These are phyloP conservation scores for Flaveria robusta DNA, from an alignment of 129 eudicot genomes.

Conservation along the genomic window DNA sequence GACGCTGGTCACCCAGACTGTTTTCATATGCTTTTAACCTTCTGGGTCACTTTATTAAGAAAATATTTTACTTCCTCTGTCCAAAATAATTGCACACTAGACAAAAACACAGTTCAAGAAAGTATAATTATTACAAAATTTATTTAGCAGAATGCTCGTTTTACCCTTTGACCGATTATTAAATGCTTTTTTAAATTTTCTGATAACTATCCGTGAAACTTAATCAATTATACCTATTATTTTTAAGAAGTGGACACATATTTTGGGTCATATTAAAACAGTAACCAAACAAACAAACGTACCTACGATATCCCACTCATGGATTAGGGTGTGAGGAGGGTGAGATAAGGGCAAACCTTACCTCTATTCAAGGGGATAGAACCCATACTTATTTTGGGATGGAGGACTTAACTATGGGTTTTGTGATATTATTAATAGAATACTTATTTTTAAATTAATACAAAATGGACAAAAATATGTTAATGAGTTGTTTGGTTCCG, in stretches of 20 bases:
- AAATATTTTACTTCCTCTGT: background rate
- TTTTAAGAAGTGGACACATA: background rate
- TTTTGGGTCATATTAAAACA: background rate
- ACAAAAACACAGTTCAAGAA: background rate
- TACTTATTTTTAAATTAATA: background rate
- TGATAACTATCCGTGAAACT: background rate
- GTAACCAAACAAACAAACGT: no score
- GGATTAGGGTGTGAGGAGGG: no score
- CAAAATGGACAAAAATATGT: background rate
- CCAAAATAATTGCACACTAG: background rate
- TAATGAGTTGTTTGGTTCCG: background rate
- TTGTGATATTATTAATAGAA: background rate
- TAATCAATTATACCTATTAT: background rate
- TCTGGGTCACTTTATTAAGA: background rate
- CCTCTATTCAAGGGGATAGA: no score
- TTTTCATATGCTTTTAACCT: conserved; percentile 17
- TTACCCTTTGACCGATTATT: background rate
- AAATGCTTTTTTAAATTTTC: background rate
- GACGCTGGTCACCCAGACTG: background rate
- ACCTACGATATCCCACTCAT: no score
- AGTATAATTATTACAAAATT: background rate
- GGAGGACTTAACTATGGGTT: background rate
- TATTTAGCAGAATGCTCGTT: background rate
- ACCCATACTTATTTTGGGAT: background rate
- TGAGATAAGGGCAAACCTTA: no score